Evolutionary conservation across 805 yeast genomes (phyloP).

Genomic region (Lipomyces spencermartinsiae): DNA sequence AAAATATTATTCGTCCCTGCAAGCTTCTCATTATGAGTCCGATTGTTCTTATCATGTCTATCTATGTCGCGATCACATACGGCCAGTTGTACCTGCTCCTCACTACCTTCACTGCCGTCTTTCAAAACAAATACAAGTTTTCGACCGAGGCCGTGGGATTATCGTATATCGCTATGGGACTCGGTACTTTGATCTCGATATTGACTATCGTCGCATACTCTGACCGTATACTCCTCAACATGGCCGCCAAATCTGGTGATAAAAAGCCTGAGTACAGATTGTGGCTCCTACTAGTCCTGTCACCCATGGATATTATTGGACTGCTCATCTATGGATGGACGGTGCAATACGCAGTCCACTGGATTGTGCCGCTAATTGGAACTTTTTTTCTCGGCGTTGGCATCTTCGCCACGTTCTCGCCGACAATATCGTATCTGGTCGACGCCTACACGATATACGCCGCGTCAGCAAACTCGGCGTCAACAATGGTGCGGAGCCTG

Average conservation of each 20-base stretch:
- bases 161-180: slow-evolving; percentile 63
- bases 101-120: slow-evolving; percentile 62
- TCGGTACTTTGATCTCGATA: slow-evolving; percentile 61
- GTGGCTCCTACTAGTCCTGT: slow-evolving; percentile 57
- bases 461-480: slow-evolving; percentile 72
- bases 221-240: slow-evolving; percentile 50
- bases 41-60: slow-evolving; percentile 66
- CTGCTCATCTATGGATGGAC: slow-evolving; percentile 75
- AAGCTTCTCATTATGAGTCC: slow-evolving; percentile 62
- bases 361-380: slow-evolving; percentile 71
- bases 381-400: slow-evolving; percentile 65
- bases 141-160: slow-evolving; percentile 54
- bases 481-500: slow-evolving; percentile 68
- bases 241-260: slow-evolving; percentile 50
- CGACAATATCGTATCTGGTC: slow-evolving; percentile 69
- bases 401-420: slow-evolving; percentile 65
- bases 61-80: slow-evolving; percentile 68
- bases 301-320: slow-evolving; percentile 63
- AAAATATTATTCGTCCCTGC: slow-evolving; percentile 62
- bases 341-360: slow-evolving; percentile 59
- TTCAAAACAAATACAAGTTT: slow-evolving; percentile 56
- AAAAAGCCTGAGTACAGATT: slow-evolving; percentile 70
- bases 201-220: slow-evolving; percentile 55
- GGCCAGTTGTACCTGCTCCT: slow-evolving; percentile 68
- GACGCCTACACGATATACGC: slow-evolving; percentile 73